Base-by-base conservation (phyloP, 345 rosid species). In the sweet orange (Citrus sinensis) region DNA sequence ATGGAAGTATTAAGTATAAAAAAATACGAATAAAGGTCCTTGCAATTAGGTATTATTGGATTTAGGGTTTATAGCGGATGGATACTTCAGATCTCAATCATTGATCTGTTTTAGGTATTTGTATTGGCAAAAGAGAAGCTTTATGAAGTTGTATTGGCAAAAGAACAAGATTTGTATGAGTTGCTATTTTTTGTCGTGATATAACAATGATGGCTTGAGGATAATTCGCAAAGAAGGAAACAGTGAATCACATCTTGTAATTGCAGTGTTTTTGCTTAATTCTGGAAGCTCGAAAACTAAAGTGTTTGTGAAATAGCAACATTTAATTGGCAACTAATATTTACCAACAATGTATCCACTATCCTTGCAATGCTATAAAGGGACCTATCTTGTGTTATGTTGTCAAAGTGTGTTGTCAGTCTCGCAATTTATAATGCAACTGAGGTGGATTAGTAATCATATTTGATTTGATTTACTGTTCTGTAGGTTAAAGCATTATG, bases 401-500 rank as follows among this genome's bases (percentile, higher is more conserved):
- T 27, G 29, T 73, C 35, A 5, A 17, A n/a, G 17, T 25, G 2
- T 61, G 68, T 63, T 49, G 70, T 20, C 11, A 22, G 11, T 64
- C 27, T 16, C n/a, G 34, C 35, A 29, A 10, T 27, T 42, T 5
- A 2, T 4, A 19, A 1, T 54, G 39, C 76, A 35, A 59, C 24
- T 6, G 39, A 20, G 34, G 67, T 37, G 34, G 70, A 69, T 40
- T 62, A 6, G 11, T 74, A 55, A 67, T 35, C 10, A 2, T 63
- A 19, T 78, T 62, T 34, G 16, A 17, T 54, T 73, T 46, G 24
- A 22, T 72, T 63, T 82, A 7, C 27, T 78, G 40, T 80, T 25
- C 54, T 32, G 19, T 84, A 92, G 99, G 98, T 96, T 70, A 90
- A 93, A 87, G 89, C 79, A 64, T 84, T 96, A 82, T 96, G 98